Base-by-base conservation (phyloP, 192 early-diverging fungal genomes). In the Podila horticola region DNA sequence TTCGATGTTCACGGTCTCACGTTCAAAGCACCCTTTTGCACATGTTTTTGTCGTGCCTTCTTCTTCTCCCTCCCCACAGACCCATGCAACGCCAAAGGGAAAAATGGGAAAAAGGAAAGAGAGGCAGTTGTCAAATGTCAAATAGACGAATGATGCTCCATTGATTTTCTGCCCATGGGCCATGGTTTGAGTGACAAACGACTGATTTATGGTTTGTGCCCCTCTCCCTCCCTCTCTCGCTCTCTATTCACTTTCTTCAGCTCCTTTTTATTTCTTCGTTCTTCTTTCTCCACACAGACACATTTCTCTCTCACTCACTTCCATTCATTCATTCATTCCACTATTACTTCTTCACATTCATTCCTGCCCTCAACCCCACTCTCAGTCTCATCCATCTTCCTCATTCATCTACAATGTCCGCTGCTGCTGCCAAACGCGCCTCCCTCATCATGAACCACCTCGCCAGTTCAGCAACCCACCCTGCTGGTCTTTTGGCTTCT, bases 401-500 rank as follows among this genome's bases (percentile, higher is more conserved):
- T 60, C 30, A 20, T 28, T 45, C 33, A 36, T 34, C 48, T 7
- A 64, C 58, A 69, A 81, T 81, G 77, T 72, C 77, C 33, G 28
- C 77, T 33, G 9, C 41, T 20, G 77, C 77, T 31, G 62, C 61
- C 33, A 69, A 63, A 41, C 77, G 77, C 45, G 71, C 67, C 41
- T 48, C 59, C 33, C 60, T 81, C 29, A 60, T 81, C 62, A 58
- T 81, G 51, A 81, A 81, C 71, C 77, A 81, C 62, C 77, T 81
- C 67, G 73, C 77, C 30, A 62, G 67, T 52, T 85, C 85, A 48
- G 87, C 82, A n/a, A 81, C 83, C 55, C 83, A 79, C 58, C 83
- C 85, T 41, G 55, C 72, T 5, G 90, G 90, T 66, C 69, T 91
- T 33, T 85, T 91, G 58, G 83, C 85, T 34, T 76, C 76, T 57